A percentile compares a stretch with the other conserved stretches of the same genome.
phyloP scores from a whole-genome alignment of 768 basidiomycete species.

The Phanerochaete carnosa region DNA sequence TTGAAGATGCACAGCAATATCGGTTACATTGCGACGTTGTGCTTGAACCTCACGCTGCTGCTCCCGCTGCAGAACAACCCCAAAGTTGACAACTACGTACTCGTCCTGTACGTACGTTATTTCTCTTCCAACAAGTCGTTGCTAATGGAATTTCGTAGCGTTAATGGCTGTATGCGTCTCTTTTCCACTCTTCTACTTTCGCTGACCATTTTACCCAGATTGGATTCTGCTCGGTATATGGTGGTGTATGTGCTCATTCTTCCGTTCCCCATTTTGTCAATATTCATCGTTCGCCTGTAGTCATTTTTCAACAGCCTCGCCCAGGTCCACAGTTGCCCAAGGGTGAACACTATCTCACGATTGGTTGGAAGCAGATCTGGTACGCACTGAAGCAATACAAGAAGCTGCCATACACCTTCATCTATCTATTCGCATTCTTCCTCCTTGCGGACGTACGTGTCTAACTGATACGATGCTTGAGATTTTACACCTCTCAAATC shows the following conservation, averaged over 20 bases:
- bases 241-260: slow-evolving; percentile 63
- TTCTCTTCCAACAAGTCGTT: not conserved
- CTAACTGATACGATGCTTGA: not conserved
- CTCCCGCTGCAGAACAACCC: slow-evolving; percentile 58
- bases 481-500: not conserved
- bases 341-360: slow-evolving; percentile 71
- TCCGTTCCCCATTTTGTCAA: not conserved
- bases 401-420: slow-evolving; percentile 76
- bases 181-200: slow-evolving; percentile 23
- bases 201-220: slow-evolving; percentile 23
- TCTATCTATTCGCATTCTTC: slow-evolving; percentile 75
- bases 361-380: slow-evolving; percentile 92
- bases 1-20: slow-evolving; percentile 70
- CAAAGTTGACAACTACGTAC: slow-evolving; percentile 69
- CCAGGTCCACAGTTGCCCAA: slow-evolving; percentile 78
- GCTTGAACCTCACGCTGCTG: slow-evolving; percentile 67
- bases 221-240: slow-evolving; percentile 82
- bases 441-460: slow-evolving; percentile 68
- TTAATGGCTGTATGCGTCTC: slow-evolving; percentile 8
- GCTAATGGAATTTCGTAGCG: slow-evolving; percentile 1
- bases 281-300: slow-evolving; percentile 32
- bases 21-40: slow-evolving; percentile 64
- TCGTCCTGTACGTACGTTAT: slow-evolving; percentile 52
- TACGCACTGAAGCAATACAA: slow-evolving; percentile 70
- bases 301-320: slow-evolving; percentile 82